phyloP scores from a whole-genome alignment of 2,329 filamentous ascomycete species.

The Pseudogymnoascus sp. region DNA sequence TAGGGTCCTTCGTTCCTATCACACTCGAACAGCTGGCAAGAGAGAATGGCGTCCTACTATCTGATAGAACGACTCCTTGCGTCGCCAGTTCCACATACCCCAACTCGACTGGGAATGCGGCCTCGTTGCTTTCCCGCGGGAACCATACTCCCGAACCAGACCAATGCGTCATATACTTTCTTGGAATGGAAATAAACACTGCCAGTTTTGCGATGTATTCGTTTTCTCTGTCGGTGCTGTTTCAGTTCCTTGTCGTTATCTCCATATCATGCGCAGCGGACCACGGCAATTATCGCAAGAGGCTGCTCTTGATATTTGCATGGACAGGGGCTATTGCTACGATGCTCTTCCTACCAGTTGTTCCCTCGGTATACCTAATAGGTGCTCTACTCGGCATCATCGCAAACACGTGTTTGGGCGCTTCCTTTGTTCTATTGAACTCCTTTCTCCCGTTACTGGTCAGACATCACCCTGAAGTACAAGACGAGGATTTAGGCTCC shows the following conservation, averaged over 20 bases:
- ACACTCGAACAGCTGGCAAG: slow-evolving; percentile 87
- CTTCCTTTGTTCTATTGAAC: slow-evolving; percentile 90
- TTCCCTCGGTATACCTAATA: slow-evolving; percentile 67
- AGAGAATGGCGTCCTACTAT: slow-evolving; percentile 80
- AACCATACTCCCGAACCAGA: slow-evolving; percentile 8
- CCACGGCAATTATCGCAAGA: slow-evolving; percentile 87
- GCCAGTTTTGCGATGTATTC: slow-evolving; percentile 98
- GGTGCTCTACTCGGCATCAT: slow-evolving; percentile 80
- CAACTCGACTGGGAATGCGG: slow-evolving; percentile 19
- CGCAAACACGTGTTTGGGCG: slow-evolving; percentile 88
- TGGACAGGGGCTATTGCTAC: slow-evolving; percentile 72
- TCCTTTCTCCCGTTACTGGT: slow-evolving; percentile 90
- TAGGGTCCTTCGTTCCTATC: slow-evolving; percentile 91
- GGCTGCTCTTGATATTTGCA: slow-evolving; percentile 76
- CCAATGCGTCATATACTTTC: slow-evolving; percentile 75
- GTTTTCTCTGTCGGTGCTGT: slow-evolving; percentile 82
- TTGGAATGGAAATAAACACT: slow-evolving; percentile 85
- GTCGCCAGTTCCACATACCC: slow-evolving; percentile 44
- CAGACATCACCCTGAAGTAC: slow-evolving; percentile 57
- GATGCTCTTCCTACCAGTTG: slow-evolving; percentile 79
- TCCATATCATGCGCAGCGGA: slow-evolving; percentile 95
- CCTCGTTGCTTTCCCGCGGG: slow-evolving; percentile 13
- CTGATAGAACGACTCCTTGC: slow-evolving; percentile 70
- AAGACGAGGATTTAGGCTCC: slow-evolving; percentile 20
- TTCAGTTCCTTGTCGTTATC: slow-evolving; percentile 86